phyloP scores from a whole-genome alignment of 306 rosid genomes.

The Quercus dentata region DNA sequence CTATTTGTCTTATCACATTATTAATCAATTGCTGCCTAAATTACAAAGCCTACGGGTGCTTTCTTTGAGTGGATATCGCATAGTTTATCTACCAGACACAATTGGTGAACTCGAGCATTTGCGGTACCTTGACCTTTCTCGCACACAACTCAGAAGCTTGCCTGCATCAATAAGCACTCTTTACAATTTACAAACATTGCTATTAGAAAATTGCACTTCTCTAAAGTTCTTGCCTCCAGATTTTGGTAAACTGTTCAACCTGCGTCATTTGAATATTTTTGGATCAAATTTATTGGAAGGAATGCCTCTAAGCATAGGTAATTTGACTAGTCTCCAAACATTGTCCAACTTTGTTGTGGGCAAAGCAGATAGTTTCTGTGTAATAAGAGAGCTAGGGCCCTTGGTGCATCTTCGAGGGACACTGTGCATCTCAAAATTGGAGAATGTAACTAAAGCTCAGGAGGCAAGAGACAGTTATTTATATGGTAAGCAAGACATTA shows the following conservation, averaged over 20 bases:
- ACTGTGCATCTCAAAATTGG: neutral
- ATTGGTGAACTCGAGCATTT: conserved; percentile 1
- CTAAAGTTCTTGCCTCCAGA: neutral
- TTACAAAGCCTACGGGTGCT: neutral
- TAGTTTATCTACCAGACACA: neutral
- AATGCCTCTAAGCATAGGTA: neutral
- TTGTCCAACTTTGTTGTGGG: conserved; percentile 1
- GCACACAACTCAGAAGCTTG: neutral
- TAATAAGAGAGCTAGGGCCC: neutral
- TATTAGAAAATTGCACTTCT: neutral
- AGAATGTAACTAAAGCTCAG: neutral
- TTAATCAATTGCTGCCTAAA: neutral
- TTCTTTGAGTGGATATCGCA: neutral
- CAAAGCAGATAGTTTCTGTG: neutral
- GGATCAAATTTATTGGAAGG: neutral
- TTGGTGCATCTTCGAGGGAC: neutral
- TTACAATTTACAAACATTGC: conserved; percentile 4
- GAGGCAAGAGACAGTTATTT: neutral
- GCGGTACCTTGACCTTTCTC: conserved; percentile 6
- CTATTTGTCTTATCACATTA: no score
- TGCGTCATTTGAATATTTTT: neutral
- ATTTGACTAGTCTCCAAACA: neutral
- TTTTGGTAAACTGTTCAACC: neutral
- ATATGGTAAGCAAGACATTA: neutral
- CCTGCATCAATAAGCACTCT: conserved; percentile 1